These are phyloP conservation scores for Petunia axillaris DNA, from an alignment of 257 asterid species.

Conservation along the genomic window DNA sequence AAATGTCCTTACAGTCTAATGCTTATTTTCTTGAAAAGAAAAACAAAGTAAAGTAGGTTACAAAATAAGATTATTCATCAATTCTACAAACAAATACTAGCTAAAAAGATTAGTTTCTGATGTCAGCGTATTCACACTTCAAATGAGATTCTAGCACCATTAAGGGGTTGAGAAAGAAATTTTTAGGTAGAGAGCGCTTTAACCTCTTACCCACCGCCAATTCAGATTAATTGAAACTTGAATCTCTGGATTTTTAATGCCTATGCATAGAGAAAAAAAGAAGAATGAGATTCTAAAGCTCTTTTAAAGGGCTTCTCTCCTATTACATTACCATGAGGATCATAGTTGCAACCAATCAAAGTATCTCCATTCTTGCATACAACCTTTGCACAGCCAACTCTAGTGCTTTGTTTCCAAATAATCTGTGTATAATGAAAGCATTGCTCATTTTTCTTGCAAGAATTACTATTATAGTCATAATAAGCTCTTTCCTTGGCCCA, in stretches of 20 bases:
- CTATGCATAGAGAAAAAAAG: no score
- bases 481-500: slow-evolving; percentile 28
- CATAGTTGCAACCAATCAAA: slow-evolving; percentile 29
- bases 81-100: no score
- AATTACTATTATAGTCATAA: slow-evolving; percentile 27
- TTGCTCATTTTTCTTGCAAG: slow-evolving; percentile 27
- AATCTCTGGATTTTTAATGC: no score
- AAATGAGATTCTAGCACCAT: not conserved
- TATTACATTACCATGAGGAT: slow-evolving; percentile 33
- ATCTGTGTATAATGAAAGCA: slow-evolving; percentile 34
- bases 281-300: not conserved
- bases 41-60: no score
- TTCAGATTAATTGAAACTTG: no score
- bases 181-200: no score
- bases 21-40: no score
- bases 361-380: slow-evolving; percentile 30
- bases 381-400: slow-evolving; percentile 33
- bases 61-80: no score
- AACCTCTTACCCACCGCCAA: no score
- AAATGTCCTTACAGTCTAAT: no score
- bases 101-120: not conserved
- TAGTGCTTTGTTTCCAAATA: slow-evolving; percentile 28
- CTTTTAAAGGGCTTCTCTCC: slow-evolving; percentile 31
- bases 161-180: not conserved
- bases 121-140: not conserved